Conservation (phyloP, 2,329 filamentous ascomycete species). For the Aspergillus amoenus region DNA sequence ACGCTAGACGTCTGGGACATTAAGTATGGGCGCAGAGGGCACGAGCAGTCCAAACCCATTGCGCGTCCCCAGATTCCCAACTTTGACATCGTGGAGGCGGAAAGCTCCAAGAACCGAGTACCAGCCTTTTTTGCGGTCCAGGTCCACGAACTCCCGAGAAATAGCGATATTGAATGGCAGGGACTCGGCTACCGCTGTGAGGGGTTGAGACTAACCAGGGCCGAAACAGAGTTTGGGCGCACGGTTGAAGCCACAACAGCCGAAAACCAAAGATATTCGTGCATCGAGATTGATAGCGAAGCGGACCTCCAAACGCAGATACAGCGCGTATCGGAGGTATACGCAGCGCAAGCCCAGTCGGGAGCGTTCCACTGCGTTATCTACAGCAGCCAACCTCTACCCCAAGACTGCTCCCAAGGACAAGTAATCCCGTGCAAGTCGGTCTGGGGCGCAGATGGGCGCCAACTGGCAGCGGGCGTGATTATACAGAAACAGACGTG, state of each 20-base stretch:
- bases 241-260: conserved; percentile 25
- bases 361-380: conserved; percentile 30
- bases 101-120: conserved; percentile 26
- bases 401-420: conserved; percentile 24
- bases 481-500: conserved; percentile 29
- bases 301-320: conserved; percentile 25
- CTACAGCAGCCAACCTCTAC: conserved; percentile 34
- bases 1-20: conserved; percentile 50
- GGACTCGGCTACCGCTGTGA: conserved; percentile 58
- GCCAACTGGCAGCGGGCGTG: conserved; percentile 35
- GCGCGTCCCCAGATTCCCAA: conserved; percentile 22
- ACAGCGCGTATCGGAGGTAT: conserved; percentile 22
- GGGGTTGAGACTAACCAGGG: conserved; percentile 22
- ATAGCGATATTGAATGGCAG: conserved; percentile 80
- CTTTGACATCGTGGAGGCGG: conserved; percentile 26
- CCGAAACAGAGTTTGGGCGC: conserved; percentile 15
- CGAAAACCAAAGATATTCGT: conserved; percentile 26
- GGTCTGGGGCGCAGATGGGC: conserved; percentile 40
- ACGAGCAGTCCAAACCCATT: conserved; percentile 33
- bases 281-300: conserved; percentile 30
- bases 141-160: conserved; percentile 73
- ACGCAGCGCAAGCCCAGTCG: conserved; percentile 11
- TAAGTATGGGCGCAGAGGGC: conserved; percentile 56
- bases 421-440: conserved; percentile 44
- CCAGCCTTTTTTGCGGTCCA: conserved; percentile 74